Evolutionary conservation across 2,329 filamentous ascomycete genomes (phyloP), one percentile per base, ranked within the genome.

Genomic region (Fusarium virguliforme): DNA sequence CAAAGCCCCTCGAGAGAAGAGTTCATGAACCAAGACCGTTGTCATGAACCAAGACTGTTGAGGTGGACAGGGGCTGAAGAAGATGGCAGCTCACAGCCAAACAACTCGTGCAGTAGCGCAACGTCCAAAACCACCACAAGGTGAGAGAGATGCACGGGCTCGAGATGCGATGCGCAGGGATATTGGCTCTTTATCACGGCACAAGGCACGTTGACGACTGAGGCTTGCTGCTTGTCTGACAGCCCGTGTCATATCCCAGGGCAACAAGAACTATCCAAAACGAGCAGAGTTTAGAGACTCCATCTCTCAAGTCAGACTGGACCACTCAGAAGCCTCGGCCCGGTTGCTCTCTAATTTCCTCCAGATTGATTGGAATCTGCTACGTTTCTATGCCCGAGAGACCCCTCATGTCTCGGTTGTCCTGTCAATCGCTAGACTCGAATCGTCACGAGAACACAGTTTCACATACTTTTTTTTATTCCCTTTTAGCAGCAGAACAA

Each of bases 321-420:
- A 6, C 24, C 54, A 12, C 15, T 53, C 30, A 24, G 48, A 53
- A 10, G 58, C 63, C 48, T 46, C 48, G 48, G 35, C 55, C 18
- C 46, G 65, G 53, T 61, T 65, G 54, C 54, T 62, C 48, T 34
- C 60, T 58, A 75, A 74, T 71, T 57, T 71, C 65, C 69, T 76
- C 58, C 71, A 64, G 67, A 57, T 67, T 73, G 73, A 65, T 68
- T 76, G 74, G 66, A 73, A 75, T 75, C 73, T 53, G 40, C 60
- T 34, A 40, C 26, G 40, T 51, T 55, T 62, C 41, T 35, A 30
- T 24, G 50, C 50, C 30, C 30, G 30, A 18, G 18, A 22, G 3
- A 48, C 50, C 62, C 50, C 65, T 34, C 50, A 48, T 60, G 51
- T 43, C 28, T 60, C 54, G 38, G 57, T 61, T 64, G 48, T 67